These are phyloP conservation scores for Xanthoceras sorbifolium DNA, from an alignment of 345 rosid species.

Conservation along the genomic window DNA sequence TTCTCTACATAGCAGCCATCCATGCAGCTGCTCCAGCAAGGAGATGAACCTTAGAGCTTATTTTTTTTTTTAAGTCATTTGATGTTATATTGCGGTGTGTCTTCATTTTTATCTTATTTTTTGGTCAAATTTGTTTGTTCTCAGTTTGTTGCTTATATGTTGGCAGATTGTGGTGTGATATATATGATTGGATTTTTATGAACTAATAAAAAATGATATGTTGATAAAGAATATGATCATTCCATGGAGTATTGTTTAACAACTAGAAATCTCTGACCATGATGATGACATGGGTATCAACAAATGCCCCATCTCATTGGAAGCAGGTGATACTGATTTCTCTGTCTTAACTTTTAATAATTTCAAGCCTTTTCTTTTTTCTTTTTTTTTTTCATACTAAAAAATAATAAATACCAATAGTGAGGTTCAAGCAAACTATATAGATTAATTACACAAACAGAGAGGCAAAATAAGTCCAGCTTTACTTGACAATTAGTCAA, in stretches of 20 bases:
- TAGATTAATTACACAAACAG: not conserved
- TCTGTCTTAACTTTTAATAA: not conserved
- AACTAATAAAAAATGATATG: slow-evolving; percentile 5
- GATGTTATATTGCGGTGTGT: not conserved
- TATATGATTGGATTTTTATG: slow-evolving; percentile 17
- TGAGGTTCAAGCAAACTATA: too few species aligned
- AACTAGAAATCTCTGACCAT: not conserved
- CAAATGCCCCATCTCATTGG: too few species aligned
- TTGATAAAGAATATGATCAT: not conserved
- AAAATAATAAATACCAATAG: not conserved
- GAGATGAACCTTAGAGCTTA: slow-evolving; percentile 8
- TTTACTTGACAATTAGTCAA: not conserved
- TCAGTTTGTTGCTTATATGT: not conserved
- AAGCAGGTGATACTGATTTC: not conserved
- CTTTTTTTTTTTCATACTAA: not conserved
- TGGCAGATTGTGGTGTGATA: slow-evolving; percentile 11
- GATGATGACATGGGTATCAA: too few species aligned
- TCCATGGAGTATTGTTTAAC: not conserved
- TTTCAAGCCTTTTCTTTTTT: too few species aligned
- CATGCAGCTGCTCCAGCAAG: slow-evolving; percentile 39
- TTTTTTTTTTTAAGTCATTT: not conserved
- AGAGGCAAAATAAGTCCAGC: too few species aligned
- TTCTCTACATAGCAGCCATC: slow-evolving; percentile 74
- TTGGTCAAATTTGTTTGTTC: slow-evolving; percentile 10
- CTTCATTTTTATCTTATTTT: not conserved